A percentile compares a stretch with the other conserved stretches of the same genome.
Evolutionary conservation across 2,329 filamentous ascomycete species (phyloP).

Genomic region (Epichloe festucae): DNA sequence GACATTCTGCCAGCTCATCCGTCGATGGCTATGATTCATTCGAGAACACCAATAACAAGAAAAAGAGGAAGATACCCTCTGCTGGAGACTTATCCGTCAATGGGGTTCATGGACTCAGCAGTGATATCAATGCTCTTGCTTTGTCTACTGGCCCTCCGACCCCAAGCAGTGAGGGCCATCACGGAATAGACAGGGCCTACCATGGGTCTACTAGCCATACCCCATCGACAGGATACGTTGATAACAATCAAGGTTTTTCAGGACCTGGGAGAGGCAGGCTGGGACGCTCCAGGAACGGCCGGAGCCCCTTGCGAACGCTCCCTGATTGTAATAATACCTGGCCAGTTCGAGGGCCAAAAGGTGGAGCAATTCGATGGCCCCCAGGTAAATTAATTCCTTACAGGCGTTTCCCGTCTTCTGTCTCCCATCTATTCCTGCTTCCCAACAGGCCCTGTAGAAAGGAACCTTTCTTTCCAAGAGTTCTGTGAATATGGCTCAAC

Average conservation of each 20-base stretch:
- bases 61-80: conserved; percentile 94
- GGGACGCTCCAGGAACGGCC: conserved; percentile 50
- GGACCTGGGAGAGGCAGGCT: conserved; percentile 76
- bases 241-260: conserved; percentile 50
- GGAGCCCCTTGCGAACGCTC: conserved; percentile 48
- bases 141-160: conserved; percentile 13
- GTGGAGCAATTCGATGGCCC: conserved; percentile 31
- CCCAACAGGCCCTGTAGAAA: not conserved
- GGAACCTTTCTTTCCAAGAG: not conserved
- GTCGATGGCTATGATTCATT: conserved; percentile 91
- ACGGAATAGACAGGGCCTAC: conserved; percentile 13
- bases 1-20: conserved; percentile 56
- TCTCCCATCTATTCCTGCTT: not conserved
- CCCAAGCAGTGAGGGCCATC: conserved; percentile 17
- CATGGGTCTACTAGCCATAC: conserved; percentile 14
- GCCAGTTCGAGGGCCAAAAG: conserved; percentile 34
- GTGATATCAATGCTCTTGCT: conserved; percentile 28
- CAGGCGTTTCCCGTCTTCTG: not conserved
- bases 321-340: conserved; percentile 46
- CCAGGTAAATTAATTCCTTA: conserved; percentile 27
- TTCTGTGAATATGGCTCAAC: not conserved
- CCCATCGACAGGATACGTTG: conserved; percentile 37
- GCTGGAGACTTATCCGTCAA: conserved; percentile 53
- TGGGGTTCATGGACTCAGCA: conserved; percentile 23
- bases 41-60: conserved; percentile 98